These are phyloP conservation scores for Triticum dicoccoides DNA, from an alignment of 176 grass and related monocot genomes.

Conservation along the genomic window DNA sequence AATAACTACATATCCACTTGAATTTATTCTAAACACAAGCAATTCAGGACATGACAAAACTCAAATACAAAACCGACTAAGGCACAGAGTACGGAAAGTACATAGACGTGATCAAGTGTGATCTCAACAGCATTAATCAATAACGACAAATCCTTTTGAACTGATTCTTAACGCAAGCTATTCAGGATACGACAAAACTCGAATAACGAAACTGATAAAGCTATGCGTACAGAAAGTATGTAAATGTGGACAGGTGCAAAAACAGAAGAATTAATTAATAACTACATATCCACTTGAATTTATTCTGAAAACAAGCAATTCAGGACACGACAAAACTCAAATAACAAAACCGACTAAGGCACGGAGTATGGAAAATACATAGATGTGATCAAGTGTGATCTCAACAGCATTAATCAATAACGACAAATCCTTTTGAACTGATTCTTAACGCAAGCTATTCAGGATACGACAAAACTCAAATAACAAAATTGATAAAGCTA, in stretches of 20 bases:
- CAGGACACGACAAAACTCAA: background rate
- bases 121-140: background rate
- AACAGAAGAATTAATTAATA: background rate
- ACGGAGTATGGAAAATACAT: background rate
- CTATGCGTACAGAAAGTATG: background rate
- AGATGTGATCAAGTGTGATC: background rate
- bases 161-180: background rate
- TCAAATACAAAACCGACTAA: background rate
- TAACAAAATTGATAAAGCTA: background rate
- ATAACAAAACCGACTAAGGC: background rate
- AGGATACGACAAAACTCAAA: background rate
- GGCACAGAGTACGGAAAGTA: background rate
- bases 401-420: background rate
- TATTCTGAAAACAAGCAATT: background rate
- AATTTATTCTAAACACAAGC: background rate
- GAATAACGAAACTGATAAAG: too few species aligned
- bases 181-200: too few species aligned
- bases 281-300: background rate
- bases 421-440: background rate
- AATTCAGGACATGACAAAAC: conserved; percentile 12
- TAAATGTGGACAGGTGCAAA: background rate
- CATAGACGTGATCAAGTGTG: background rate
- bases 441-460: too few species aligned
- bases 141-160: background rate
- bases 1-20: background rate